Conservation (phyloP, 768 basidiomycete genomes). For the Mycena metata region DNA sequence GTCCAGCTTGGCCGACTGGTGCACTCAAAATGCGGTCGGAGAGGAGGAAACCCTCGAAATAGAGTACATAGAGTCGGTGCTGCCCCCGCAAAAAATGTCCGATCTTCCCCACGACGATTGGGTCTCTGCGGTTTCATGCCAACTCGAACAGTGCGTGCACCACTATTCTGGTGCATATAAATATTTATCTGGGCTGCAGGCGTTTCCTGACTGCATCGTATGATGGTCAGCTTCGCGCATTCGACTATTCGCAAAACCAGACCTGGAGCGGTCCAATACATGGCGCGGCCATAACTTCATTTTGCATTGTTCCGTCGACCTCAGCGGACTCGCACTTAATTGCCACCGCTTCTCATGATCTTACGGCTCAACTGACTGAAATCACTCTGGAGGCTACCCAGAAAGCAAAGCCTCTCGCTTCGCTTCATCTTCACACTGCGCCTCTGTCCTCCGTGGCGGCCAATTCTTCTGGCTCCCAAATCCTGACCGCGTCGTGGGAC, state of each 20-base stretch:
- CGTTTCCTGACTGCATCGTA: constrained; percentile 85
- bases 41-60: constrained; percentile 94
- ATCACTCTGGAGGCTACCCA: constrained; percentile 48
- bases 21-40: constrained; percentile 73
- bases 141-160: constrained; percentile 62
- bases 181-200: constrained; percentile 51
- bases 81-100: constrained; percentile 87
- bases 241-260: constrained; percentile 76
- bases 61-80: constrained; percentile 90
- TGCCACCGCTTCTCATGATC: constrained; percentile 84
- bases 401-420: constrained; percentile 65
- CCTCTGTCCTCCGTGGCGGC: constrained; percentile 81
- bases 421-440: constrained; percentile 86
- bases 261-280: constrained; percentile 67
- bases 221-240: constrained; percentile 81
- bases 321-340: constrained; percentile 55
- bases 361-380: constrained; percentile 72
- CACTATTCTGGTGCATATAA: constrained; percentile 20
- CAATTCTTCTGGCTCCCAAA: constrained; percentile 65
- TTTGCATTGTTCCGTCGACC: constrained; percentile 64
- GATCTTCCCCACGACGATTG: constrained; percentile 92
- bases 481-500: constrained; percentile 93
- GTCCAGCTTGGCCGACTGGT: constrained; percentile 81
- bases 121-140: constrained; percentile 86
- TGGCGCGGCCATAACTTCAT: constrained; percentile 75